Conservation (phyloP, 441 rosid species). For the Omphalea diandra region DNA sequence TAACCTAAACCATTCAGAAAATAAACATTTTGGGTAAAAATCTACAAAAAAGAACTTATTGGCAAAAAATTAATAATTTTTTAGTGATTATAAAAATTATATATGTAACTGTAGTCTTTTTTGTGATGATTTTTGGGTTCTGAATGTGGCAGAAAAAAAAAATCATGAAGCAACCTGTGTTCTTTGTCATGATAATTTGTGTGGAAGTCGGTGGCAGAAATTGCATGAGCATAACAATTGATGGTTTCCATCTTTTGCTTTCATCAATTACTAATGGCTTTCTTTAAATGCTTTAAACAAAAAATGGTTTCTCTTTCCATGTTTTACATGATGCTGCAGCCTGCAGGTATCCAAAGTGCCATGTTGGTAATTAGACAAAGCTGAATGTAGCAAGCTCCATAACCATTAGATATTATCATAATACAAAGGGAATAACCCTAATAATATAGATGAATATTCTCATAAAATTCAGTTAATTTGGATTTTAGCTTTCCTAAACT, state of each 20-base stretch:
- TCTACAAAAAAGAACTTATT: too few species aligned
- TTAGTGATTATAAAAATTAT: background rate
- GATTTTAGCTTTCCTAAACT: background rate
- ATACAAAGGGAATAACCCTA: background rate
- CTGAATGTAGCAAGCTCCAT: too few species aligned
- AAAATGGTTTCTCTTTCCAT: too few species aligned
- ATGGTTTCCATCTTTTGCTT: background rate
- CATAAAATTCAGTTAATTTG: constrained; percentile 31
- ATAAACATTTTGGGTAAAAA: too few species aligned
- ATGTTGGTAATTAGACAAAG: too few species aligned
- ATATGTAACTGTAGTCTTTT: too few species aligned
- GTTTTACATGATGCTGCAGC: too few species aligned
- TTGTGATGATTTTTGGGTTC: background rate
- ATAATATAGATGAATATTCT: constrained; percentile 17
- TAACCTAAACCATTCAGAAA: too few species aligned
- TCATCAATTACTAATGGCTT: background rate
- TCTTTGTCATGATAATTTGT: constrained; percentile 1
- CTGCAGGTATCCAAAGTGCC: too few species aligned
- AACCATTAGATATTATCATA: too few species aligned
- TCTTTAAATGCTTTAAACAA: too few species aligned
- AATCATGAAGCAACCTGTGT: constrained; percentile 6
- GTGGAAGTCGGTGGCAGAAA: constrained; percentile 3
- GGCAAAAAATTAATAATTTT: too few species aligned
- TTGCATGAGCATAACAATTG: background rate
- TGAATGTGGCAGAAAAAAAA: background rate